Conservation (phyloP, 805 yeast genomes). For the Suhomyces prunicola region DNA sequence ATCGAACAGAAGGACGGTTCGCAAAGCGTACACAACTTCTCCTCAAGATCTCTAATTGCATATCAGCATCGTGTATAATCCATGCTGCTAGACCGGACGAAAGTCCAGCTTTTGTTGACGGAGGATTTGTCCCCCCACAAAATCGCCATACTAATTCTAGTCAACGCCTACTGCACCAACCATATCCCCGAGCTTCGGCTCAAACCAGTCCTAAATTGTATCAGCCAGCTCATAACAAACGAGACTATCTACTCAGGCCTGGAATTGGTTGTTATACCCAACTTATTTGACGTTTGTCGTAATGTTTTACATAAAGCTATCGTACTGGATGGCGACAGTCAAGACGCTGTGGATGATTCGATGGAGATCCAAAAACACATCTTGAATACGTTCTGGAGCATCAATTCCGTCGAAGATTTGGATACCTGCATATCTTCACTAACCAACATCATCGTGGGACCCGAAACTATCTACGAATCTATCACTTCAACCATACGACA, state of each 20-base stretch:
- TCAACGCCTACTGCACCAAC: constrained; percentile 37
- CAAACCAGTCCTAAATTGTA: constrained; percentile 37
- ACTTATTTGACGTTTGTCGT: constrained; percentile 25
- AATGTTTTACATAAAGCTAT: background rate
- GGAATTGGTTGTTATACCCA: constrained; percentile 28
- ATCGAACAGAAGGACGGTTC: background rate
- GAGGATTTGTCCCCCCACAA: constrained; percentile 54
- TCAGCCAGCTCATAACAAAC: constrained; percentile 43
- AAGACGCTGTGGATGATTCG: constrained; percentile 8
- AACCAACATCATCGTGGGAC: constrained; percentile 10
- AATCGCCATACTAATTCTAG: constrained; percentile 46
- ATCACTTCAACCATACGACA: background rate
- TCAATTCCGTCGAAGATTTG: constrained; percentile 48
- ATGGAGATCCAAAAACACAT: constrained; percentile 27
- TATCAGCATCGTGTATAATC: background rate
- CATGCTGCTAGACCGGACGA: background rate
- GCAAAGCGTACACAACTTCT: background rate
- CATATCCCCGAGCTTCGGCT: constrained; percentile 25
- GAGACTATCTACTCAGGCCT: constrained; percentile 24
- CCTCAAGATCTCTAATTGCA: background rate
- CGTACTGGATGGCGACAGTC: background rate
- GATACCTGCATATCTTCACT: constrained; percentile 29
- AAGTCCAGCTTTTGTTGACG: constrained; percentile 24
- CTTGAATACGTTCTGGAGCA: constrained; percentile 33
- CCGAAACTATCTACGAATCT: constrained; percentile 6